A percentile compares a stretch with the other conserved stretches of the same genome.
Conservation (phyloP, 2,329 filamentous ascomycete genomes). For the Fusarium coicis region DNA sequence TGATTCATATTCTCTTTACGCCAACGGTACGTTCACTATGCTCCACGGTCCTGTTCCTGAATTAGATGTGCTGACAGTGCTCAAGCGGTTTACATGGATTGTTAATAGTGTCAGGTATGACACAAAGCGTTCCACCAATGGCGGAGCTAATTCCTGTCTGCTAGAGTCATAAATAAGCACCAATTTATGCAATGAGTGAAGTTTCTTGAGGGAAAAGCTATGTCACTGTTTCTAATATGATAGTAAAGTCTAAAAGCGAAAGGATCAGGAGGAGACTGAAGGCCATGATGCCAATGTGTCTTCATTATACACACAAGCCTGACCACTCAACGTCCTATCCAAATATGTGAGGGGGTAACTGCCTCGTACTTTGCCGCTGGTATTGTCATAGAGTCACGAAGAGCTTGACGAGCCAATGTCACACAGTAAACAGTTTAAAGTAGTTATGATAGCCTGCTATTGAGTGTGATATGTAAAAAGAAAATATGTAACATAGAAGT, state of each 20-base stretch:
- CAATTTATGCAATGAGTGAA: no score
- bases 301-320: no score
- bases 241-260: not conserved
- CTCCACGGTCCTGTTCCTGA: fast-evolving
- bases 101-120: not conserved
- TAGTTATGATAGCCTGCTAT: not conserved
- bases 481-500: conserved; percentile 12
- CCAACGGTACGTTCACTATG: conserved; percentile 15
- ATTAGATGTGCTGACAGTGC: not conserved
- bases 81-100: conserved; percentile 17
- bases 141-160: fast-evolving
- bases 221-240: not conserved
- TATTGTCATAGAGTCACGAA: no score
- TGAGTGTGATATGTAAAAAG: not conserved
- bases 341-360: not conserved
- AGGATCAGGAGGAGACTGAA: not conserved
- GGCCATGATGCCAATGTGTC: not conserved
- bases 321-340: fast-evolving
- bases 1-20: conserved; percentile 32
- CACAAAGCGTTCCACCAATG: fast-evolving
- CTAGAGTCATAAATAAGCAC: fast-evolving
- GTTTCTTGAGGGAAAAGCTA: not conserved
- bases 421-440: no score
- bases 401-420: not conserved
- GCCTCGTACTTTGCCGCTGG: fast-evolving